These are phyloP conservation scores for Tetrahymena elliotti DNA, from an alignment of 73 alveolate species.

Conservation along the genomic window DNA sequence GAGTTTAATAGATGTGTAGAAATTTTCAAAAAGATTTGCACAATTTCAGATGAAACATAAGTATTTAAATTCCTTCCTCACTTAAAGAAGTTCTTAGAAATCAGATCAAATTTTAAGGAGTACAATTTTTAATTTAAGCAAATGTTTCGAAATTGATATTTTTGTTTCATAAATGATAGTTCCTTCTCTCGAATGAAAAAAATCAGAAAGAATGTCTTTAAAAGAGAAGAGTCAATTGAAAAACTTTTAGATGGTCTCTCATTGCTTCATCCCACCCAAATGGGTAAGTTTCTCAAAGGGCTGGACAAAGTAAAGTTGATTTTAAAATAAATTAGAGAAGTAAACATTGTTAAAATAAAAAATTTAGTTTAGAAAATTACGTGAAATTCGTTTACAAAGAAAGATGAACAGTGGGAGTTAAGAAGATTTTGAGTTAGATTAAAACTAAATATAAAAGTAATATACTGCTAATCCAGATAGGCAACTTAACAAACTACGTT, in stretches of 20 bases:
- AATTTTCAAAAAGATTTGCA: constrained; percentile 19
- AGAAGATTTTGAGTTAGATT: background rate
- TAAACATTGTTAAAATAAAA: background rate
- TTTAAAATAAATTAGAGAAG: background rate
- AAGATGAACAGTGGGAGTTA: background rate
- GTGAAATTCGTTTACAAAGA: background rate
- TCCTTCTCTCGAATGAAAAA: background rate
- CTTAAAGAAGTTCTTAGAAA: constrained; percentile 14
- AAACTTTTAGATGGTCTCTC: background rate
- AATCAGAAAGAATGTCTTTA: background rate
- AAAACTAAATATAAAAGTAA: background rate
- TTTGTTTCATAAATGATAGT: background rate
- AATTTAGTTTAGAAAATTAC: background rate
- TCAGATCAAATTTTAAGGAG: constrained; percentile 7
- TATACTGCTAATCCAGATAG: background rate
- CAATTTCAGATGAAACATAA: constrained; percentile 15
- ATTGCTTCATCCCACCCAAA: background rate
- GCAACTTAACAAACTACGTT: background rate
- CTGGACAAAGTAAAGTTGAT: background rate
- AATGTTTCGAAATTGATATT: background rate
- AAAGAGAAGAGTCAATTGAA: background rate
- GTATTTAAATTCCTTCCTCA: background rate
- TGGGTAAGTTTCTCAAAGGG: background rate
- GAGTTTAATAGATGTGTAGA: constrained; percentile 34
- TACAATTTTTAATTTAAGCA: background rate